These are phyloP conservation scores for Aspergillus calidoustus DNA, from an alignment of 2,329 filamentous ascomycete species.

Conservation along the genomic window DNA sequence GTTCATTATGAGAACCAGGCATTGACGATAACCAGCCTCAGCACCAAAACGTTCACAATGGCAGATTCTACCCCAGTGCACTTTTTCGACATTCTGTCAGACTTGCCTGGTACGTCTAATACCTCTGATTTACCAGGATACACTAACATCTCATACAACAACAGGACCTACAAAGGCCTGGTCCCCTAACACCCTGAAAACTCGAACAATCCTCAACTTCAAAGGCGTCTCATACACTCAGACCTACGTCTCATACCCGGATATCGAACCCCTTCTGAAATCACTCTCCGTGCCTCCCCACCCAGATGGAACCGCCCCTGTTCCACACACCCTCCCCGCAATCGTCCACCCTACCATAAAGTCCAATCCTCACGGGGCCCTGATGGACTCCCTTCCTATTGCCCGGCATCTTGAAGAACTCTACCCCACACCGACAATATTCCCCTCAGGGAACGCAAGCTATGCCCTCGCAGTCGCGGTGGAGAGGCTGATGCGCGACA, in stretches of 20 bases:
- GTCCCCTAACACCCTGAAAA: constrained; percentile 34
- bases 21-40: neutral
- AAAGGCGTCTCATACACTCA: constrained; percentile 34
- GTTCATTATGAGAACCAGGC: neutral
- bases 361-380: constrained; percentile 30
- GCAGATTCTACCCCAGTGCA: constrained; percentile 33
- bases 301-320: constrained; percentile 8
- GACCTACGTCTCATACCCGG: constrained; percentile 33
- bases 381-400: constrained; percentile 42
- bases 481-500: constrained; percentile 17
- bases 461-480: constrained; percentile 35
- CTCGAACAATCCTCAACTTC: constrained; percentile 32
- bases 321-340: constrained; percentile 39
- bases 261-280: constrained; percentile 34
- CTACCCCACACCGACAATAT: constrained; percentile 36
- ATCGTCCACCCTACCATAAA: constrained; percentile 35
- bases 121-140: neutral
- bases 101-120: constrained; percentile 29
- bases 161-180: constrained; percentile 36
- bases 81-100: constrained; percentile 40
- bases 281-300: constrained; percentile 29
- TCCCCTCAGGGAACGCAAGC: constrained; percentile 40
- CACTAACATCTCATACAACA: neutral
- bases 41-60: constrained; percentile 21
- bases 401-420: constrained; percentile 36